Evolutionary conservation across 208 protist species (phyloP).

Genomic region (Acanthamoeba castellanii): DNA sequence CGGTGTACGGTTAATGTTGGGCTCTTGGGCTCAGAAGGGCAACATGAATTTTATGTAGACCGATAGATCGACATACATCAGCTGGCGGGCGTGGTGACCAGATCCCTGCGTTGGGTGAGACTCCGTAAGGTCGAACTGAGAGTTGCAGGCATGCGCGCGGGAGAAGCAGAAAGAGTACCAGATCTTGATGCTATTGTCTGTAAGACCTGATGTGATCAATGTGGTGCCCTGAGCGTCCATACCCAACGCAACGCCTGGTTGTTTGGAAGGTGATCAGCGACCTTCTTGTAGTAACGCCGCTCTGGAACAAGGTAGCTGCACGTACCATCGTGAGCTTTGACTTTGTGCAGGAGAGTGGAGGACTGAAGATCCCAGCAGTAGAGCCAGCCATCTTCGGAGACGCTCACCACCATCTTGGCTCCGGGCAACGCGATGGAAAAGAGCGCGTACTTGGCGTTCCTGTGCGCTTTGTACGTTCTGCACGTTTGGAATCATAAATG

Average conservation of each 20-base stretch:
- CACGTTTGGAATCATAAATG: not conserved
- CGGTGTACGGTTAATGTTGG: no score
- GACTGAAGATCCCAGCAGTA: not conserved
- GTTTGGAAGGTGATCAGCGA: not conserved
- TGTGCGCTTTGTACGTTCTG: slow-evolving; percentile 28
- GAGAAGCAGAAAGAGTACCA: not conserved
- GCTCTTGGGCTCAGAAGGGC: no score
- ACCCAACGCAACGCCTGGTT: not conserved
- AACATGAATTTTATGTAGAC: no score
- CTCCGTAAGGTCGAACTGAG: not conserved
- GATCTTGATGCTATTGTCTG: slow-evolving; percentile 20
- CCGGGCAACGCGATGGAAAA: slow-evolving; percentile 4
- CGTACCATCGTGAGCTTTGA: not conserved
- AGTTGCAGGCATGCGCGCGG: no score
- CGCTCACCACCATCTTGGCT: slow-evolving; percentile 17
- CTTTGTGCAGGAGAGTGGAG: not conserved
- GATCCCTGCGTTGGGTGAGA: not conserved
- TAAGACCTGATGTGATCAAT: not conserved
- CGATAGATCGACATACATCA: no score
- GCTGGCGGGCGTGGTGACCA: no score
- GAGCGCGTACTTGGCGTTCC: slow-evolving; percentile 27
- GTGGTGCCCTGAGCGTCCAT: not conserved
- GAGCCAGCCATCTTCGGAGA: slow-evolving; percentile 19
- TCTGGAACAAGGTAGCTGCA: not conserved
- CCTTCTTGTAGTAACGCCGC: not conserved